A percentile compares a stretch with the other conserved stretches of the same genome.
Evolutionary conservation across 2,329 filamentous ascomycete genomes (phyloP).

Genomic region (Exophiala mesophila): DNA sequence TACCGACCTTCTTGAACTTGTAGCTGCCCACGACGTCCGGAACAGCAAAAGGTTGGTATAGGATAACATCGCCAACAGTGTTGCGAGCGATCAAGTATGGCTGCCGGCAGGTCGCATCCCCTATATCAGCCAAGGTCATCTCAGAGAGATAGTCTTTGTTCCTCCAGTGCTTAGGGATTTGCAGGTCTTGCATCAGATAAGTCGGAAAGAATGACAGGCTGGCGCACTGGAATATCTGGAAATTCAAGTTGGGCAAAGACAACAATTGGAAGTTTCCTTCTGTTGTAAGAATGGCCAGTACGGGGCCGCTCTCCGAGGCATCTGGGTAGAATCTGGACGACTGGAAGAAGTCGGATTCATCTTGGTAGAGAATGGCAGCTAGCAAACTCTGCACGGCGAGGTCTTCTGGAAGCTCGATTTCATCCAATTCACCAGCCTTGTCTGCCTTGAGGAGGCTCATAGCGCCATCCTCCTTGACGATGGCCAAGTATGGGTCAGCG

Average conservation of each 20-base stretch:
- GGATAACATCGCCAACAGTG: conserved; percentile 71
- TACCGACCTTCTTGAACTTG: conserved; percentile 68
- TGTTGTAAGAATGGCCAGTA: conserved; percentile 72
- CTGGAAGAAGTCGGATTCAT: conserved; percentile 55
- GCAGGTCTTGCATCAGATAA: conserved; percentile 65
- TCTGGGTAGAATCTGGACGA: conserved; percentile 40
- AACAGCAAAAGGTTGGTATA: conserved; percentile 73
- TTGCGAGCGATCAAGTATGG: conserved; percentile 82
- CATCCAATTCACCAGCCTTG: conserved; percentile 76
- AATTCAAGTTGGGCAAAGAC: conserved; percentile 65
- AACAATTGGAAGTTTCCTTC: conserved; percentile 67
- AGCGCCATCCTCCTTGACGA: conserved; percentile 78
- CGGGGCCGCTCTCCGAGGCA: conserved; percentile 26
- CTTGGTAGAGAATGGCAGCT: conserved; percentile 77
- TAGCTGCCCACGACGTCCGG: conserved; percentile 40
- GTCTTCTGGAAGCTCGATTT: conserved; percentile 62
- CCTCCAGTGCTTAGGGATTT: conserved; percentile 61
- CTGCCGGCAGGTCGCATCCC: conserved; percentile 63
- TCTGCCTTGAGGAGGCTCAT: conserved; percentile 75
- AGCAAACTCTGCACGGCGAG: conserved; percentile 66
- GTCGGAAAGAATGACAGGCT: conserved; percentile 74
- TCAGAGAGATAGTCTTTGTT: conserved; percentile 71
- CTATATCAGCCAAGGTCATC: conserved; percentile 77
- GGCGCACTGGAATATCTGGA: conserved; percentile 68
- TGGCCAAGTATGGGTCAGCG: conserved; percentile 75